A percentile compares a stretch with the other conserved stretches of the same genome.
Conservation (phyloP, 306 rosid genomes). For the Quercus gilva region DNA sequence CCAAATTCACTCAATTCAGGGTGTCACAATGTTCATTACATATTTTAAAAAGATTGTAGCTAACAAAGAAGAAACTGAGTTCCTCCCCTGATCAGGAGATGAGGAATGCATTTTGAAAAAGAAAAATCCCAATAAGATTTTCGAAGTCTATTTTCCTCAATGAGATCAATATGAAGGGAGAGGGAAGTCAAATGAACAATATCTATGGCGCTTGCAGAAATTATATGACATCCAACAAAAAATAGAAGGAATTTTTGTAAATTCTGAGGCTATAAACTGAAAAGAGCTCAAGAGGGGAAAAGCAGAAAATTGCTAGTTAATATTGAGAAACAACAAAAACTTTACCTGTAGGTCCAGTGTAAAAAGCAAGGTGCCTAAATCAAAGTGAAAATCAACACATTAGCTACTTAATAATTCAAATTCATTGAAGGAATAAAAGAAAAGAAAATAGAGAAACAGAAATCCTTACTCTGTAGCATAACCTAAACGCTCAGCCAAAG, state of each 20-base stretch:
- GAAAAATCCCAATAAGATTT: background rate
- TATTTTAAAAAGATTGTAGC: background rate
- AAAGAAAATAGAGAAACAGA: background rate
- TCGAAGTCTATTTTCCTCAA: background rate
- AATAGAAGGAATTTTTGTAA: background rate
- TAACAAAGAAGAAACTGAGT: background rate
- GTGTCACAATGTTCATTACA: too few relatives aligned
- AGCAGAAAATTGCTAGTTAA: background rate
- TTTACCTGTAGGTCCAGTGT: conserved; percentile 76
- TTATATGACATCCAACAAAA: background rate
- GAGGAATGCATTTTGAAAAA: background rate
- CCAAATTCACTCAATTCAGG: too few relatives aligned
- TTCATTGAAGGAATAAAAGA: background rate
- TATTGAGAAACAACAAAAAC: background rate
- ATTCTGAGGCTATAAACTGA: background rate
- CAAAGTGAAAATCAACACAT: conserved; percentile 23
- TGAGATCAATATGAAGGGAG: background rate
- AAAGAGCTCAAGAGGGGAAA: background rate
- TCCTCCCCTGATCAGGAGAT: background rate
- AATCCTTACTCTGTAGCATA: conserved; percentile 82
- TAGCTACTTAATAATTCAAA: conserved; percentile 21
- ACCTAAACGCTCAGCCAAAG: conserved; percentile 86
- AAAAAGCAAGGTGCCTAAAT: conserved; percentile 85
- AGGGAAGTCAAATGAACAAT: background rate
- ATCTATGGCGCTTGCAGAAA: background rate